Conservation (phyloP, 2,329 filamentous ascomycete species). For the Balansia obtecta region DNA sequence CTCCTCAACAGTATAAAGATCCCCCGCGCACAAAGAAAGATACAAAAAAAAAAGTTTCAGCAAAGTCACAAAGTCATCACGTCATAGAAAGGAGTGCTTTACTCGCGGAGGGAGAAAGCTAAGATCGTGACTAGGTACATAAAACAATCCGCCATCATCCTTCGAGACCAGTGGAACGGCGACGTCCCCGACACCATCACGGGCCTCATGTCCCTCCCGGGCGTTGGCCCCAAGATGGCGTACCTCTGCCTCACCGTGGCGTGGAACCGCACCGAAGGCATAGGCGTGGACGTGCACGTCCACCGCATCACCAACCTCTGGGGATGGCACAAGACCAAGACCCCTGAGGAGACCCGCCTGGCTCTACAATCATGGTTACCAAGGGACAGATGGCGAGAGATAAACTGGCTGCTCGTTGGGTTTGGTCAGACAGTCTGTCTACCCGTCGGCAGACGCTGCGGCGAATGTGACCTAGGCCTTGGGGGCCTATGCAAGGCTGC, state of each 20-base stretch:
- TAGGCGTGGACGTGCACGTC: constrained; percentile 90
- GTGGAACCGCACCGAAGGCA: constrained; percentile 55
- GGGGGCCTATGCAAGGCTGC: constrained; percentile 65
- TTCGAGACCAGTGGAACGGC: constrained; percentile 54
- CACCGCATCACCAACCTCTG: constrained; percentile 90
- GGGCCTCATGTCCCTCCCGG: constrained; percentile 65
- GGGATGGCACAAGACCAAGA: constrained; percentile 77
- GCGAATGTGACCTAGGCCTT: constrained; percentile 70
- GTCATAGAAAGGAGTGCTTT: too few relatives aligned
- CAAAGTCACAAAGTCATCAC: neutral
- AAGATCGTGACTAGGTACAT: constrained; percentile 35
- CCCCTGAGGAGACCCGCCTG: constrained; percentile 68
- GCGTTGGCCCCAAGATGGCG: constrained; percentile 91
- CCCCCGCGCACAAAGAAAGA: neutral
- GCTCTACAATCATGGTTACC: constrained; percentile 76
- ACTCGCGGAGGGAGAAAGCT: too few relatives aligned
- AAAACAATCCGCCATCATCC: constrained; percentile 59
- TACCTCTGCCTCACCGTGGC: constrained; percentile 72
- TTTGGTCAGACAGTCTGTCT: constrained; percentile 79
- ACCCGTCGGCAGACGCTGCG: constrained; percentile 68
- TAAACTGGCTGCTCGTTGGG: constrained; percentile 81
- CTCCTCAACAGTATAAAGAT: too few relatives aligned
- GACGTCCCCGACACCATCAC: constrained; percentile 74
- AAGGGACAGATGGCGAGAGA: constrained; percentile 76
- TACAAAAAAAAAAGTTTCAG: neutral